Evolutionary conservation across 768 basidiomycete genomes (phyloP).

Genomic region (Phanerodontia chrysosporium): DNA sequence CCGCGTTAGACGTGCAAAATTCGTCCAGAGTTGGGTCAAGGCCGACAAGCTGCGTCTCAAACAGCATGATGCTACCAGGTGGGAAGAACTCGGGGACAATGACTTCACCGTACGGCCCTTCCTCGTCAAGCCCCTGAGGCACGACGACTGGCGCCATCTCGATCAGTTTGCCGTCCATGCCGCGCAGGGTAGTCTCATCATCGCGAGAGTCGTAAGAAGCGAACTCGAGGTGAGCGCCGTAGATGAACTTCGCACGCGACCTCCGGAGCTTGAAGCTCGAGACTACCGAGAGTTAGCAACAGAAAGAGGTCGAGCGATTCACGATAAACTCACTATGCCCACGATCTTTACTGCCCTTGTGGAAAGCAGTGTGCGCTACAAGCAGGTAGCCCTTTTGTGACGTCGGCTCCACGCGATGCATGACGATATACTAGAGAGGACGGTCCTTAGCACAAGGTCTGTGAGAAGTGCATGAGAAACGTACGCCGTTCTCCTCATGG

Average conservation of each 20-base stretch:
- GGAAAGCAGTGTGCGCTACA: constrained; percentile 89
- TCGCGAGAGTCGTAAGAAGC: constrained; percentile 50
- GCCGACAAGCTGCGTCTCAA: constrained; percentile 79
- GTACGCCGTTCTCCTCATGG: constrained; percentile 90
- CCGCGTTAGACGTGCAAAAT: constrained; percentile 67
- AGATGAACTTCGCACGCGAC: constrained; percentile 74
- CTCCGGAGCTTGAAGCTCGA: constrained; percentile 79
- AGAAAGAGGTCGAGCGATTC: background rate
- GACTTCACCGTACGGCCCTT: constrained; percentile 75
- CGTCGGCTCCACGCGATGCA: constrained; percentile 87
- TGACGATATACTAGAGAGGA: constrained; percentile 73
- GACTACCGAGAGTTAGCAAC: constrained; percentile 43
- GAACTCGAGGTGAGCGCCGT: constrained; percentile 74
- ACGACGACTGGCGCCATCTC: constrained; percentile 58
- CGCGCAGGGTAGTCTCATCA: constrained; percentile 54
- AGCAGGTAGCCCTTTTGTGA: constrained; percentile 92
- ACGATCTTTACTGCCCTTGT: constrained; percentile 74
- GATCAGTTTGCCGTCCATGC: constrained; percentile 66
- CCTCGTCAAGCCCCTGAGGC: constrained; percentile 57
- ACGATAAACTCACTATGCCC: constrained; percentile 63
- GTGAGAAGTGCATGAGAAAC: background rate
- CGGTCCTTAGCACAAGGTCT: background rate
- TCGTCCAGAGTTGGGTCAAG: constrained; percentile 66
- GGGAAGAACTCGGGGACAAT: constrained; percentile 85
- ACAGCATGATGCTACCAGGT: constrained; percentile 93